Evolutionary conservation across 1,139 yeast species (phyloP).

Genomic region (Yamadazyma atmosphaerica): DNA sequence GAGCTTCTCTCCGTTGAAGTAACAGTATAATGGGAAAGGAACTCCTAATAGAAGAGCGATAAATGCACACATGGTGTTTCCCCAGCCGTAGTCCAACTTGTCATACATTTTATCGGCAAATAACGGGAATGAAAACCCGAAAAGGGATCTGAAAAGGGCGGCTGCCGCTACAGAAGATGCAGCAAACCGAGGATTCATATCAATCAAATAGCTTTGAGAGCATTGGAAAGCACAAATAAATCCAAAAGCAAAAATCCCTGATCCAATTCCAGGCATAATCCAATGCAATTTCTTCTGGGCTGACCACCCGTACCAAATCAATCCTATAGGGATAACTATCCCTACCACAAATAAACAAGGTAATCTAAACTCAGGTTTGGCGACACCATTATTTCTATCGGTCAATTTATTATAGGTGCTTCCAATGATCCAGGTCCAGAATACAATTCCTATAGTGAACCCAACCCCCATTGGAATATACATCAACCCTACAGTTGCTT

Average conservation of each 20-base stretch:
- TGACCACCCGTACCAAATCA: conserved; percentile 50
- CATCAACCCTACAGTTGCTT: conserved; percentile 41
- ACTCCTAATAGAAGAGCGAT: conserved; percentile 41
- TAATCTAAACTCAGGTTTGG: conserved; percentile 45
- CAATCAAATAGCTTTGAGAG: conserved; percentile 44
- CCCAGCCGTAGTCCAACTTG: conserved; percentile 46
- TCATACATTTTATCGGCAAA: conserved; percentile 43
- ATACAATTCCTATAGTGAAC: conserved; percentile 37
- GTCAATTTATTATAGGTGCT: conserved; percentile 30
- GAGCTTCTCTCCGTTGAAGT: conserved; percentile 39
- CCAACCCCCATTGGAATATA: conserved; percentile 49
- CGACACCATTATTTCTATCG: conserved; percentile 32
- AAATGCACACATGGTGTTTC: conserved; percentile 45
- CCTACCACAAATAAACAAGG: conserved; percentile 43
- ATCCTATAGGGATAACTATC: conserved; percentile 39
- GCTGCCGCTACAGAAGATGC: conserved; percentile 51
- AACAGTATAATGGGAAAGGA: conserved; percentile 47
- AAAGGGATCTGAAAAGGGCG: conserved; percentile 44
- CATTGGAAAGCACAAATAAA: conserved; percentile 47
- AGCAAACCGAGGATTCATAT: conserved; percentile 45
- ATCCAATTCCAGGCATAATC: conserved; percentile 49
- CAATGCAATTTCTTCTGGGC: conserved; percentile 42
- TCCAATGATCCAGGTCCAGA: conserved; percentile 40
- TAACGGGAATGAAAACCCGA: conserved; percentile 45
- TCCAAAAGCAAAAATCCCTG: conserved; percentile 45